Evolutionary conservation across 2,329 filamentous ascomycete genomes (phyloP), one percentile per base, ranked within the genome.

Genomic region (Alternaria infectoria): DNA sequence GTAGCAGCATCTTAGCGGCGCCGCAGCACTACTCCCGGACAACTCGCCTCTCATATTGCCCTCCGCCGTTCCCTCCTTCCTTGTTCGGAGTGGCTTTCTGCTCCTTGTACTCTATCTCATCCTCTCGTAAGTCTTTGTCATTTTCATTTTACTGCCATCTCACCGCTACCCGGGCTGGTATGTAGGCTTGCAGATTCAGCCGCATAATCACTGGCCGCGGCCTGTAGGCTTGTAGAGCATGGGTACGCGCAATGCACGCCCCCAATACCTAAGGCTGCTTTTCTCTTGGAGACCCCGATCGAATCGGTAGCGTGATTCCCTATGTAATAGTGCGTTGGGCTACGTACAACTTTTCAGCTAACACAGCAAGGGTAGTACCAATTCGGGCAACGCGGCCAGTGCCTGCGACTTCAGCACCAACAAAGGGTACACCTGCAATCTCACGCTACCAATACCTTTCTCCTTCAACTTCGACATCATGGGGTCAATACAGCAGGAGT

Each of bases 401-500:
- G 36, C 59, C 52, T 51, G 46, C 21, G 49, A 57, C 43, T 58
- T 46, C 28, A 40, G 21, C 58, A 54, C 23, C 54, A 6, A 59
- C 44, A 62, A 64, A 54, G 46, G 17, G 13, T 46, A 56, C 36
- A 51, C 46, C 10, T 28, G 62, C 36, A 62, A 46, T 6, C 36
- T 28, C 32, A 19, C 45, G 36, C 43, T 17, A 9, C n/a, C 43
- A 30, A n/a, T 30, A 28, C 28, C 40, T 36, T 52, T 12, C 28
- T 23, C 51, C 7, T 58, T 64, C 54, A 26, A 51, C 7, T 64
- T 62, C 70, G 67, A 23, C 66, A 74, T 12, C 3, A 79, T 79
- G 75, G 73, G 73, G 46, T 72, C 76, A 19, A 62, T 72, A 10
- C 67, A 77, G 47, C 68, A 83, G 56, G 82, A 81, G 60, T 77